Evolutionary conservation across 768 basidiomycete species (phyloP).

Genomic region (Boletus subparvulus): DNA sequence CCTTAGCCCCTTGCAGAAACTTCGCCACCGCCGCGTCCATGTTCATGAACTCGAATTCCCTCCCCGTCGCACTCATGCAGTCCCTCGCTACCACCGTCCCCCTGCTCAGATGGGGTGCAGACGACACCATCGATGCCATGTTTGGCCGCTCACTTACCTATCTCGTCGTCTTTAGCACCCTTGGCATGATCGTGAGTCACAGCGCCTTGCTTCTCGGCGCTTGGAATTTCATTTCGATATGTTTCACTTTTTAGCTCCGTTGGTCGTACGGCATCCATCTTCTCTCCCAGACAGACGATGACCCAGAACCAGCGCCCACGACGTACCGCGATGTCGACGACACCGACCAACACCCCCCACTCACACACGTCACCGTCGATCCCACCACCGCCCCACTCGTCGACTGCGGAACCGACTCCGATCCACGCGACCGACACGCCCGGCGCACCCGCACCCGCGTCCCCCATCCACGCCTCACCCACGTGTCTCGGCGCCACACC

Average conservation of each 20-base stretch:
- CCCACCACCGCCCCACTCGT: slow-evolving; percentile 3
- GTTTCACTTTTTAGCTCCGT: slow-evolving; percentile 55
- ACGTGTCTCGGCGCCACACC: neutral
- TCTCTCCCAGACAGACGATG: slow-evolving; percentile 50
- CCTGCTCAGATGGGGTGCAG: slow-evolving; percentile 73
- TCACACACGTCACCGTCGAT: neutral
- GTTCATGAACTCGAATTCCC: slow-evolving; percentile 94
- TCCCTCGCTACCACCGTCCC: slow-evolving; percentile 82
- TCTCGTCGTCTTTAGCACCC: slow-evolving; percentile 87
- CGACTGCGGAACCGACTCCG: slow-evolving; percentile 4
- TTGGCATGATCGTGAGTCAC: slow-evolving; percentile 86
- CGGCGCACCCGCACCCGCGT: neutral
- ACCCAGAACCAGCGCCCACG: slow-evolving; percentile 3
- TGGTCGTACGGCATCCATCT: slow-evolving; percentile 94
- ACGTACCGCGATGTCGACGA: slow-evolving; percentile 13
- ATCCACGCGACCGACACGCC: neutral
- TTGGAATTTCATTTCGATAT: neutral
- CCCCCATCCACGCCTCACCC: neutral
- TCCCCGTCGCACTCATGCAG: slow-evolving; percentile 94
- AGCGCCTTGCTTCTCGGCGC: neutral
- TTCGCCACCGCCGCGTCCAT: slow-evolving; percentile 81
- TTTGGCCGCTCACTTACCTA: slow-evolving; percentile 88
- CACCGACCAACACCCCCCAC: neutral
- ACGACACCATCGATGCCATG: slow-evolving; percentile 86
- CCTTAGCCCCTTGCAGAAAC: slow-evolving; percentile 41